Evolutionary conservation across 768 basidiomycete species (phyloP).

Genomic region (Russula olivacea): DNA sequence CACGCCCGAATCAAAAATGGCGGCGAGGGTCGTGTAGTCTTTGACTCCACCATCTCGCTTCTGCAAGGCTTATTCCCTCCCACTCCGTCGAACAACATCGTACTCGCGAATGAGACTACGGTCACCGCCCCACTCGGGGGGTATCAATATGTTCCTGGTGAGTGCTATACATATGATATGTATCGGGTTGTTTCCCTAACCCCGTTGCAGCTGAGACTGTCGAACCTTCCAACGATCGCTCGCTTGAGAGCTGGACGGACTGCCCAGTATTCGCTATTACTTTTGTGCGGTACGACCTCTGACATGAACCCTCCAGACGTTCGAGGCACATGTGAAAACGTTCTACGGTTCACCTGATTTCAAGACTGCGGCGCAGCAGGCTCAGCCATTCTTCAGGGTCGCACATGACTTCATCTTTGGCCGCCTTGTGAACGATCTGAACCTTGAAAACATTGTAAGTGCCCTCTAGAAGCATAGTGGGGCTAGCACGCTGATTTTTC

Average conservation of each 20-base stretch:
- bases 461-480: not conserved
- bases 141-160: constrained; percentile 83
- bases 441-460: constrained; percentile 64
- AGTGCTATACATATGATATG: constrained; percentile 14
- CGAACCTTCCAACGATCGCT: constrained; percentile 75
- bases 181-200: not conserved
- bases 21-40: constrained; percentile 79
- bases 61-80: constrained; percentile 86
- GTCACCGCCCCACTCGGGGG: constrained; percentile 70
- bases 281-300: constrained; percentile 3
- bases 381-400: constrained; percentile 58
- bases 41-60: constrained; percentile 79
- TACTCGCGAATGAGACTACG: constrained; percentile 70
- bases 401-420: constrained; percentile 70
- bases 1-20: constrained; percentile 78
- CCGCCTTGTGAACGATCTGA: constrained; percentile 40
- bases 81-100: constrained; percentile 62
- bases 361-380: constrained; percentile 51
- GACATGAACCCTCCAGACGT: constrained; percentile 39
- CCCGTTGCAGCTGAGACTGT: constrained; percentile 65
- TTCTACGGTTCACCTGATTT: constrained; percentile 62
- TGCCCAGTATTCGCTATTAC: constrained; percentile 41
- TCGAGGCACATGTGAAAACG: constrained; percentile 54
- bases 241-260: constrained; percentile 73
- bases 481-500: constrained; percentile 22